Percentiles rank a stretch among this genome's conserved stretches.
These are phyloP conservation scores for Urostyla sp. DNA, from an alignment of 73 alveolate genomes.

Conservation along the genomic window DNA sequence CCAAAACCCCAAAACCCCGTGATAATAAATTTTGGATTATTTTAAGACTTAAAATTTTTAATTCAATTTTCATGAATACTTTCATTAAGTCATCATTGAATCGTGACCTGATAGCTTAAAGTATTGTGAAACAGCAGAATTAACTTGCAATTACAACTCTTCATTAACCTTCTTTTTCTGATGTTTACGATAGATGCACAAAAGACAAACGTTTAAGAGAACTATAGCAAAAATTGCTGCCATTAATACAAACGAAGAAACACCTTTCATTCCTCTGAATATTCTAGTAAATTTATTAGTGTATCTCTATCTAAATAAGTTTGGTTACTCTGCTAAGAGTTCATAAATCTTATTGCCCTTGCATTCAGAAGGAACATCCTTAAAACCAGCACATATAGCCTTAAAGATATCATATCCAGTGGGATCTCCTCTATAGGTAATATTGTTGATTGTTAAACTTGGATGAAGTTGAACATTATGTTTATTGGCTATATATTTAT, in stretches of 20 bases:
- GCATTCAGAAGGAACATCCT: slow-evolving; percentile 52
- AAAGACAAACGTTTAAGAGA: slow-evolving; percentile 9
- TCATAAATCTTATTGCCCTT: slow-evolving; percentile 31
- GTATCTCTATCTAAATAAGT: background rate
- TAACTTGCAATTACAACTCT: slow-evolving; percentile 62
- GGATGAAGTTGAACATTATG: slow-evolving; percentile 47
- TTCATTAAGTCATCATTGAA: background rate
- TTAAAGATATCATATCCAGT: slow-evolving; percentile 62
- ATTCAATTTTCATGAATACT: background rate
- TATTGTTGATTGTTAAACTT: slow-evolving; percentile 58
- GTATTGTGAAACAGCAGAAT: slow-evolving; percentile 69
- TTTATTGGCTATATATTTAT: background rate
- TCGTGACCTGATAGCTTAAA: slow-evolving; percentile 59
- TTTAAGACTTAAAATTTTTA: background rate
- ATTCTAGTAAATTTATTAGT: slow-evolving; percentile 1
- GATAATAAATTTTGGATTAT: background rate
- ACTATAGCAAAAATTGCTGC: slow-evolving; percentile 14
- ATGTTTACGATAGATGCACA: slow-evolving; percentile 61
- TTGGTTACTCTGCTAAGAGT: background rate
- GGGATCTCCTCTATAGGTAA: slow-evolving; percentile 66
- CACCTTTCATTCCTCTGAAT: too few species aligned
- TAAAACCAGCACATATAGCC: slow-evolving; percentile 67
- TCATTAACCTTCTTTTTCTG: slow-evolving; percentile 63
- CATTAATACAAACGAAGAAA: slow-evolving; percentile 5
- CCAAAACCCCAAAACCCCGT: too few species aligned